Percentiles rank a stretch among this genome's conserved stretches.
Conservation (phyloP, 345 rosid genomes). For the Triadica sebifera region DNA sequence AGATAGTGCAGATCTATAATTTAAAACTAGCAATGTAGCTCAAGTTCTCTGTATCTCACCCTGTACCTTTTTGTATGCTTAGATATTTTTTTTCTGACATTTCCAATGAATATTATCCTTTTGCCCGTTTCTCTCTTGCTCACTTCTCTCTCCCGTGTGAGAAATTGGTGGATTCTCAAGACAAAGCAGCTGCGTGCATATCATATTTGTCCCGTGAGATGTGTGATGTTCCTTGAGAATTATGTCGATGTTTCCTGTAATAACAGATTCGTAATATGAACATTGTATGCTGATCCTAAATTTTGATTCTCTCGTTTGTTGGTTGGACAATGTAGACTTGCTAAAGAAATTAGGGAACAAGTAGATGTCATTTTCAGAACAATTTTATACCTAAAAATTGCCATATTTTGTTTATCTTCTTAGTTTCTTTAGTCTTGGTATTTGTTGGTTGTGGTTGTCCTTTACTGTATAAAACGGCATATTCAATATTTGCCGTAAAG, state of each 20-base stretch:
- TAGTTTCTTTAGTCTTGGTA: background rate
- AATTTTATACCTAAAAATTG: constrained; percentile 2
- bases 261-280: background rate
- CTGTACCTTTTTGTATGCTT: no score
- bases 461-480: background rate
- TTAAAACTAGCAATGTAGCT: constrained; percentile 5
- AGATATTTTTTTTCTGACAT: constrained; percentile 6
- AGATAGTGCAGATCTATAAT: constrained; percentile 11
- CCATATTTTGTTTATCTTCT: background rate
- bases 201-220: background rate
- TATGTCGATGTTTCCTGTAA: background rate
- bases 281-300: background rate
- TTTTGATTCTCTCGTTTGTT: background rate
- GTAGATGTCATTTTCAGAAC: constrained; percentile 11
- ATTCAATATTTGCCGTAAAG: background rate
- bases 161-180: background rate
- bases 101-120: background rate
- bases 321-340: background rate
- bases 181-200: background rate
- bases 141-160: background rate
- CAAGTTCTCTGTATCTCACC: background rate
- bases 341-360: no score
- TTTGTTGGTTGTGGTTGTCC: constrained; percentile 6
- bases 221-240: no score
- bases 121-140: background rate